phyloP scores from a whole-genome alignment of 495 filamentous ascomycete genomes.

The Cercophora scortea region DNA sequence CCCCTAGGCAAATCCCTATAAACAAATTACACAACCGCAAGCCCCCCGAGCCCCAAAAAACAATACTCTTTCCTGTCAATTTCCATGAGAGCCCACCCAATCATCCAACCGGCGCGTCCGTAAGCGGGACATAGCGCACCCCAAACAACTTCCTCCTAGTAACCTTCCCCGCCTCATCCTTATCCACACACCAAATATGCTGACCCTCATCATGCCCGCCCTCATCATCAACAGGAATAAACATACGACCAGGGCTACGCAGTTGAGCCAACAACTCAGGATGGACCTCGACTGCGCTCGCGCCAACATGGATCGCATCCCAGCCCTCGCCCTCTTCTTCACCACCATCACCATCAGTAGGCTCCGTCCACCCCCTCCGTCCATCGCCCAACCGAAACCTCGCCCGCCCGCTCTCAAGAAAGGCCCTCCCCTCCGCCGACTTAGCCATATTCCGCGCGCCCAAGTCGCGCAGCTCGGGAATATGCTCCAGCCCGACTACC shows the following conservation, averaged over 20 bases:
- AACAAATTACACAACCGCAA: too few relatives aligned
- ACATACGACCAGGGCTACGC: constrained; percentile 68
- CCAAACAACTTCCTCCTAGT: constrained; percentile 67
- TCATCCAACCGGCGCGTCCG: constrained; percentile 56
- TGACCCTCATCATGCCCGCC: constrained; percentile 42
- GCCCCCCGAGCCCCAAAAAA: too few relatives aligned
- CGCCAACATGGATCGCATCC: constrained; percentile 96
- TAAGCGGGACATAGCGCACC: constrained; percentile 90
- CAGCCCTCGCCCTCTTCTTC: constrained; percentile 33
- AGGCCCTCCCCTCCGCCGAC: constrained; percentile 49
- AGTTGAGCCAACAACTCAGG: constrained; percentile 68
- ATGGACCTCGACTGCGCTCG: constrained; percentile 72
- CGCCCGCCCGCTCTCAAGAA: constrained; percentile 55
- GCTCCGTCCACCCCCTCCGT: constrained; percentile 58
- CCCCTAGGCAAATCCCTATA: too few relatives aligned
- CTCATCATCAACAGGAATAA: constrained; percentile 75
- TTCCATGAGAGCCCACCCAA: background rate
- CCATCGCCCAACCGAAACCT: constrained; percentile 78
- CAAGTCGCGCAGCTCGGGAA: constrained; percentile 65
- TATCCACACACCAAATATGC: constrained; percentile 86
- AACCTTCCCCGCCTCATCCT: constrained; percentile 69
- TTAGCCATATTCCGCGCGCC: constrained; percentile 68
- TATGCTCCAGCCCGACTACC: constrained; percentile 87
- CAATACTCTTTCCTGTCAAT: too few relatives aligned
- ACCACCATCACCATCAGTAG: constrained; percentile 24